Evolutionary conservation across 495 filamentous ascomycete species (phyloP).

Genomic region (Extremus antarcticus): DNA sequence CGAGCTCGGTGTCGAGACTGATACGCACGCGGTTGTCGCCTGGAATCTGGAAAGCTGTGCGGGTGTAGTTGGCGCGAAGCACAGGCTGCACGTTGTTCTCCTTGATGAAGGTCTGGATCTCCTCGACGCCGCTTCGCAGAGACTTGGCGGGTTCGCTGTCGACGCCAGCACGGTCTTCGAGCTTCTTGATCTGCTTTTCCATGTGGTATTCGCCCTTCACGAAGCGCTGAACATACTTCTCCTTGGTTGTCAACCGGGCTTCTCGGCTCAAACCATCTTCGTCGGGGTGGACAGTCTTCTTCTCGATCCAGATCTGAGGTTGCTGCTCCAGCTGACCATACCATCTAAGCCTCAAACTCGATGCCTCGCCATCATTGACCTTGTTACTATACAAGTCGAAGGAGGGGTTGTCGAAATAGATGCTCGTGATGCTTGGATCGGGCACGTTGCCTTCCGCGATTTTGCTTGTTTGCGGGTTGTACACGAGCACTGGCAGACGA

Average conservation of each 20-base stretch:
- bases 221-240: constrained; percentile 86
- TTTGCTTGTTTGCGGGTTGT: constrained; percentile 75
- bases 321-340: constrained; percentile 71
- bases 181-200: constrained; percentile 79
- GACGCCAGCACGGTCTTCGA: constrained; percentile 55
- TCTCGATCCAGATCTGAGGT: constrained; percentile 73
- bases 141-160: constrained; percentile 50
- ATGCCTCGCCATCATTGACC: constrained; percentile 66
- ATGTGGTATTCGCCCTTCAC: constrained; percentile 79
- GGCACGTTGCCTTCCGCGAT: constrained; percentile 60
- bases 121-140: constrained; percentile 60
- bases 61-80: constrained; percentile 82
- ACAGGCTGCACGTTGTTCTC: constrained; percentile 71
- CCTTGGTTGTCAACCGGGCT: constrained; percentile 72
- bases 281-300: constrained; percentile 71
- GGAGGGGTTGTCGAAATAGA: constrained; percentile 85
- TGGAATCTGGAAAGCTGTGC: constrained; percentile 94
- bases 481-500: constrained; percentile 79
- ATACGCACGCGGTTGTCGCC: constrained; percentile 83
- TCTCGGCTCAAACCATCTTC: constrained; percentile 53
- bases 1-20: constrained; percentile 84
- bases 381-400: constrained; percentile 82
- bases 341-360: constrained; percentile 82
- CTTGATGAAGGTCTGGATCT: constrained; percentile 70
- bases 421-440: constrained; percentile 84